Base-by-base conservation (phyloP, 441 rosid species). In the Erodium chrysanthum region DNA sequence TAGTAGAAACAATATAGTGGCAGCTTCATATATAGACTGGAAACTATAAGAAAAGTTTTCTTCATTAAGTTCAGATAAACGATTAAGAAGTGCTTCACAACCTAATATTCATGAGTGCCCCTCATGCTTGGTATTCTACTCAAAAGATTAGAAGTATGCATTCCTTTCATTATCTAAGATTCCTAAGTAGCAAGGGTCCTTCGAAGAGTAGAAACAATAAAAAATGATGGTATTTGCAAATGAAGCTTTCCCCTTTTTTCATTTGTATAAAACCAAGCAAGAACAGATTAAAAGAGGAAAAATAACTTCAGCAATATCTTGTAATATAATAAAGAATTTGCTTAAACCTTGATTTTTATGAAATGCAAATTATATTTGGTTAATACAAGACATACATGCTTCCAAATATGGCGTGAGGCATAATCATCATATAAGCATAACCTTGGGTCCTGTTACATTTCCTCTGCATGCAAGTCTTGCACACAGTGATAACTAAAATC, bases 1-100 rank as follows among this genome's bases (percentile, higher is more conserved):
- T 10, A 22, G 65, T 56, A 56, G 65, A 61, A 61, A 61, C 18
- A 33, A 60, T 60, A 60, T 37, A 60, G 25, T 12, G 37, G 25
- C 61, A 56, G 60, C 25, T 54, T 54, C 60, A 54, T 20, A 6
- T 18, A 54, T n/a, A 1, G 23, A 18, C 8, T 2, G 56, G 56
- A n/a, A 48, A 20, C 3, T 15, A 54, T 7, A 54, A 54, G 23
- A 54, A 54, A 54, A 54, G 60, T 11, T 54, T 48, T 52, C 59
- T 52, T 20, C 22, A 2, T 23, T 20, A 18, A 18, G 25, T 54
- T 54, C 2, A 17, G 10, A 54, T 7, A 54, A 54, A 54, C 2
- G 17, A 54, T 54, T 54, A 10, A 5, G 40, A 33, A 18, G 23
- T 23, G 23, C 25, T 18, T 54, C 23, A 54, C 60, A 18, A 20